Evolutionary conservation across 139 green algal species (phyloP).

Genomic region (Volvox reticuliferus): DNA sequence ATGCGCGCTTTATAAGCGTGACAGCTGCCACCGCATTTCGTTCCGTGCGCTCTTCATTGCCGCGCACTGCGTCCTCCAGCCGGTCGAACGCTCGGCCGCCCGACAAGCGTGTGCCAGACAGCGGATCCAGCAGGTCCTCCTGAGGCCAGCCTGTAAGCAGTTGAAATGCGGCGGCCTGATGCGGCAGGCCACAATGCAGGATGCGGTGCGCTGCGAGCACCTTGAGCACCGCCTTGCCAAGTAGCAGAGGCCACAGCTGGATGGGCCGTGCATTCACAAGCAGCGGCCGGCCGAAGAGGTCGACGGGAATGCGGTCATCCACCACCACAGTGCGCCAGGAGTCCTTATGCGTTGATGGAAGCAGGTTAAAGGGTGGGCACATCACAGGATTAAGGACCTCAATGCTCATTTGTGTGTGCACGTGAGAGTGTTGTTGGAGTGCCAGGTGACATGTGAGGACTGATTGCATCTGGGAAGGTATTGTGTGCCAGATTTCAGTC

Average conservation of each 20-base stretch:
- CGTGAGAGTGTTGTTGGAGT: too few species aligned
- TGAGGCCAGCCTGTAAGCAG: slow-evolving; percentile 83
- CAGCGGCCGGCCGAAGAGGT: slow-evolving; percentile 81
- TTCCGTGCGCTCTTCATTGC: slow-evolving; percentile 48
- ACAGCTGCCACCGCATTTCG: slow-evolving; percentile 62
- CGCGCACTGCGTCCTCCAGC: slow-evolving; percentile 64
- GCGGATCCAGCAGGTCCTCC: slow-evolving; percentile 73
- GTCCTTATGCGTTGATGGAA: slow-evolving; percentile 48
- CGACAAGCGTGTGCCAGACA: slow-evolving; percentile 55
- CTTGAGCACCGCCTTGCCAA: slow-evolving; percentile 86
- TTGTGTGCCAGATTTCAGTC: too few species aligned
- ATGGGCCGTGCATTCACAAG: slow-evolving; percentile 73
- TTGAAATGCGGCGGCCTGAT: slow-evolving; percentile 73
- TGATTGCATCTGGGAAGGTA: too few species aligned
- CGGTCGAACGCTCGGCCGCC: slow-evolving; percentile 73
- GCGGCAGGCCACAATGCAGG: slow-evolving; percentile 58
- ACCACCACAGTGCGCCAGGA: slow-evolving; percentile 79
- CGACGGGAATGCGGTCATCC: slow-evolving; percentile 85
- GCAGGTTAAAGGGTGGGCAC: too few species aligned
- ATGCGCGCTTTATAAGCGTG: slow-evolving; percentile 60
- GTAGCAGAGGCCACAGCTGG: slow-evolving; percentile 86
- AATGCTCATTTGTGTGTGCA: too few species aligned
- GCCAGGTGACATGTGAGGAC: too few species aligned
- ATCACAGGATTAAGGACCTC: too few species aligned
- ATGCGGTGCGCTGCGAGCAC: slow-evolving; percentile 70